Evolutionary conservation across 129 eudicot species (phyloP), one percentile per base, ranked within the genome.

Genomic region (Kitagawia praeruptora): DNA sequence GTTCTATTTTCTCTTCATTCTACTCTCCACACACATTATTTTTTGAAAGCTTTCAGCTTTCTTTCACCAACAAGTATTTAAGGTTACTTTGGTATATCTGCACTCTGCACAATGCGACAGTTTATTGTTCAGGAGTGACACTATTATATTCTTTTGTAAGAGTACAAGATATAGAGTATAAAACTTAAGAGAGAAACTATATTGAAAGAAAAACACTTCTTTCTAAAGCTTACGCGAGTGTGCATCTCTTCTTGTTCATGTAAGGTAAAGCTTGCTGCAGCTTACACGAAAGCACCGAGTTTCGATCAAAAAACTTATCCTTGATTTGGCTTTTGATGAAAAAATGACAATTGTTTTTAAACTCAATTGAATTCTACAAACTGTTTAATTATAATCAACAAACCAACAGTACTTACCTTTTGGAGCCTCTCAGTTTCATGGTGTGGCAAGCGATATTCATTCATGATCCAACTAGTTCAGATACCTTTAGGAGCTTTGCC

Each of bases 401-500:
- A 21, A 54, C 61, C 0, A n/a, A 8, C 0, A n/a, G 8, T 12
- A 13, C 6, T 64, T 61, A 82, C 93, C 90, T 89, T 89, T 79
- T 89, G 90, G 5, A 86, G 84, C 34, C 88, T 83, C 72, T 89
- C 86, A 23, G 90, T 89, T 28, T 86, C 90, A 41, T 86, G 90
- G 7, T 89, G 93, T 0, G 93, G 93, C 49, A 89, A 61, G n/a
- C 93, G 86, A 79, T 89, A 89, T 81, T 89, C 93, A 76, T 89
- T 88, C 93, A 89, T 89, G 80, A 89, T 89, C 93, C 89, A 89
- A 47, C 85, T 89, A 38, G 87, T 89, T 80, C 88, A 83, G 67
- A 89, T 89, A 40, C 93, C 93, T 83, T 89, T 89, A 1, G 90
- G 93, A 5, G 93, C 90, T 69, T 89, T 87, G 27, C 93, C 93